Percentiles rank a stretch among this genome's conserved stretches.
These are phyloP conservation scores for Hygrophoropsis aurantiaca DNA, from an alignment of 768 basidiomycete genomes.

Conservation along the genomic window DNA sequence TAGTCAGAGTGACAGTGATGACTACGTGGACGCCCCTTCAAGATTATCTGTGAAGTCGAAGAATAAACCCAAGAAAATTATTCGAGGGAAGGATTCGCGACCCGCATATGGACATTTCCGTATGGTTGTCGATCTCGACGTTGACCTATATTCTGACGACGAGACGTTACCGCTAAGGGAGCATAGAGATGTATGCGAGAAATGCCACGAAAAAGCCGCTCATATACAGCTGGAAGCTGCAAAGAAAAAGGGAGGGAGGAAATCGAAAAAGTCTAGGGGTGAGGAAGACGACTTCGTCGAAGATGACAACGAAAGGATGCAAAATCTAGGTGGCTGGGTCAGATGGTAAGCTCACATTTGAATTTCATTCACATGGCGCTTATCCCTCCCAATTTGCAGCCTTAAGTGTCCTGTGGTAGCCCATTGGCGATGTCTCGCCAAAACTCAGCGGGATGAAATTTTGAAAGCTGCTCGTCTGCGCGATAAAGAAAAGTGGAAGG, in stretches of 20 bases:
- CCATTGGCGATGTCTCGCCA: constrained; percentile 76
- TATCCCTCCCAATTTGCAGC: constrained; percentile 37
- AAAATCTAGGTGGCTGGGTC: constrained; percentile 75
- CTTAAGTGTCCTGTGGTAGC: constrained; percentile 74
- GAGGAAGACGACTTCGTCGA: constrained; percentile 48
- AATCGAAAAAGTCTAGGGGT: constrained; percentile 37
- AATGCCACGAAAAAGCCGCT: constrained; percentile 61
- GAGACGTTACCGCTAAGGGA: constrained; percentile 52
- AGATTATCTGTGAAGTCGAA: constrained; percentile 6
- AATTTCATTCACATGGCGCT: constrained; percentile 6
- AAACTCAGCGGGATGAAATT: constrained; percentile 69
- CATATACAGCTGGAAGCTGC: constrained; percentile 48
- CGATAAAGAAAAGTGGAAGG: constrained; percentile 44
- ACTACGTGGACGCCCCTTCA: constrained; percentile 33
- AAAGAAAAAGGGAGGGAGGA: constrained; percentile 38
- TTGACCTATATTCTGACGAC: constrained; percentile 52
- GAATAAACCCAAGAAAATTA: constrained; percentile 22
- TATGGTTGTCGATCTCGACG: constrained; percentile 37
- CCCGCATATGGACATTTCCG: constrained; percentile 53
- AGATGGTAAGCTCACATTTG: constrained; percentile 59
- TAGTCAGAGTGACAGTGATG: constrained; percentile 31
- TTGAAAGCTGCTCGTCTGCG: constrained; percentile 59
- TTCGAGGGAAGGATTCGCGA: constrained; percentile 36
- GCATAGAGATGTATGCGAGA: constrained; percentile 71
- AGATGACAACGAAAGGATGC: constrained; percentile 52